A percentile compares a stretch with the other conserved stretches of the same genome.
Conservation (phyloP, 2,329 filamentous ascomycete species). For the Xylaria sp. region DNA sequence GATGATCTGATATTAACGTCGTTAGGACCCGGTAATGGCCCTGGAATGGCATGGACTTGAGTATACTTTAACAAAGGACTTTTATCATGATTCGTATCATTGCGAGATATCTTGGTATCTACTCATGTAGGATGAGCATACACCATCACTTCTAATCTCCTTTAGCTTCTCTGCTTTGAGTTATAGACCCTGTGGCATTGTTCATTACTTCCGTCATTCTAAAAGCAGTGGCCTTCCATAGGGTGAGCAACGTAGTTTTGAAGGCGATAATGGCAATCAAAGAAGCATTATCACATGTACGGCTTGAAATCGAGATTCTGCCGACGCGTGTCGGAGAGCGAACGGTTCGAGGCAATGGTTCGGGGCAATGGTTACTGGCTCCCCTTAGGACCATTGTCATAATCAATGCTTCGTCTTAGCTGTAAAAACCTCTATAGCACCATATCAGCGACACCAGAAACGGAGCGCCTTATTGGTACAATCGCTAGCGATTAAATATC, state of each 20-base stretch:
- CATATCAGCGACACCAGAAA: no score
- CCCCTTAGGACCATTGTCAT: no score
- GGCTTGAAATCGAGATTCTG: no score
- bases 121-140: not conserved
- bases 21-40: not conserved
- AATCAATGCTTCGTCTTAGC: no score
- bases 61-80: not conserved
- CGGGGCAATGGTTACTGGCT: no score
- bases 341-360: not conserved
- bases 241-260: not conserved
- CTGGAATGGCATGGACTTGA: not conserved
- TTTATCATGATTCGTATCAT: no score
- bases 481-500: no score
- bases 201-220: not conserved
- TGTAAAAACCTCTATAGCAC: no score
- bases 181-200: no score
- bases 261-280: not conserved
- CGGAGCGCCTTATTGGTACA: no score
- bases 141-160: not conserved
- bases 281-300: not conserved
- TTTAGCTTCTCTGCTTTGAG: not conserved
- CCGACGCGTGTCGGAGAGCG: not conserved
- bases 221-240: not conserved
- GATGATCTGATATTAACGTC: no score
- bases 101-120: not conserved